Conservation (phyloP, 106 monocot genomes). For the Acanthochlamys bracteata region DNA sequence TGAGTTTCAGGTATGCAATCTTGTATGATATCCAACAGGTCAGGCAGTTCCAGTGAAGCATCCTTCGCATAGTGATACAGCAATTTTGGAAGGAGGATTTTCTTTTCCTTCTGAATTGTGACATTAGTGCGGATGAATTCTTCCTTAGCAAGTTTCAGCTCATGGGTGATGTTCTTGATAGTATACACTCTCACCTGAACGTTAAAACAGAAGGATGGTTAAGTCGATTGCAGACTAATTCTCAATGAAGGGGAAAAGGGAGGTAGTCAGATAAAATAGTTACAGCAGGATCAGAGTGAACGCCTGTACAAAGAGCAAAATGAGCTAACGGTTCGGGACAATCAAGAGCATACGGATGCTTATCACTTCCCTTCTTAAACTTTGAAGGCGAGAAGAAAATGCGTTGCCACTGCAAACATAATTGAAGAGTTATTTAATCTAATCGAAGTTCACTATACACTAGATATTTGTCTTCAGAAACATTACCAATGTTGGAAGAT, state of each 20-base stretch:
- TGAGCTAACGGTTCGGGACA: conserved; percentile 57
- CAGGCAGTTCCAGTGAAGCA: conserved; percentile 34
- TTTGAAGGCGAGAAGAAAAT: conserved; percentile 31
- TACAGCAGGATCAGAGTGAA: conserved; percentile 77
- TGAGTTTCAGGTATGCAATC: conserved; percentile 41
- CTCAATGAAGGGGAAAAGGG: not conserved
- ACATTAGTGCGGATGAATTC: conserved; percentile 58
- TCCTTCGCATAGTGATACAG: conserved; percentile 60
- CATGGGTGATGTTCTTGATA: conserved; percentile 36
- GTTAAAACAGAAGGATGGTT: not conserved
- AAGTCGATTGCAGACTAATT: not conserved
- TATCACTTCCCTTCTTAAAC: conserved; percentile 23
- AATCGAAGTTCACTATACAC: not conserved
- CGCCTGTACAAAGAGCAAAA: conserved; percentile 74
- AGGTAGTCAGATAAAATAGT: not conserved
- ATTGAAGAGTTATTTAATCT: not conserved
- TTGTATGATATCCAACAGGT: conserved; percentile 36
- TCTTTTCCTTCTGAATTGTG: conserved; percentile 24
- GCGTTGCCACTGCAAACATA: conserved; percentile 23
- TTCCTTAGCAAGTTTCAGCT: conserved; percentile 45
- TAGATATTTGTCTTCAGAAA: not conserved
- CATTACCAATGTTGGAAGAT: conserved; percentile 37
- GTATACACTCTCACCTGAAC: conserved; percentile 57
- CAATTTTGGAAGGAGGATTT: conserved; percentile 51
- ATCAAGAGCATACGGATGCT: conserved; percentile 53